Percentiles rank a stretch among this genome's conserved stretches.
phyloP scores from a whole-genome alignment of 1,284 basidiomycete species.

The Mrakiaceae sp. region DNA sequence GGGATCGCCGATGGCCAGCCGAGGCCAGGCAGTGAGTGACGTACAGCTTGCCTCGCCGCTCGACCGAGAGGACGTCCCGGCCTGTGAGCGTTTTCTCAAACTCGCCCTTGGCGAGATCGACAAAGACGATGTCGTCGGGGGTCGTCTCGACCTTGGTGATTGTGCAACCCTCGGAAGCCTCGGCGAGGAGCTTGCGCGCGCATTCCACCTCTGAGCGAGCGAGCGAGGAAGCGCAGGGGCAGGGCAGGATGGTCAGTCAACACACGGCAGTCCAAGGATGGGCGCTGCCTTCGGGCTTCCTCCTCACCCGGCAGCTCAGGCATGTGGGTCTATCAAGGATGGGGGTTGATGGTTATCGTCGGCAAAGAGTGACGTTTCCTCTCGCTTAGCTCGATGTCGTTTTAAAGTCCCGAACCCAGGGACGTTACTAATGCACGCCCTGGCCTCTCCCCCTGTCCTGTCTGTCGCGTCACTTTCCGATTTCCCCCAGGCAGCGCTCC shows the following conservation, averaged over 20 bases:
- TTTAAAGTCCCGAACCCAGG: no score
- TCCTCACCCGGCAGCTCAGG: conserved; percentile 52
- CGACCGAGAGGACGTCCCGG: conserved; percentile 48
- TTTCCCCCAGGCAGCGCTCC: no score
- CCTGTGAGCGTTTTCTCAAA: conserved; percentile 55
- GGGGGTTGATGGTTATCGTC: no score
- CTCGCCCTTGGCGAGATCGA: conserved; percentile 46
- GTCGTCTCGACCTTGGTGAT: conserved; percentile 50
- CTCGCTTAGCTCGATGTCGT: no score
- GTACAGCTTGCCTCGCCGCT: conserved; percentile 59
- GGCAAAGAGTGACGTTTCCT: no score
- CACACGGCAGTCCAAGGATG: no score
- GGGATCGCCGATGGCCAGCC: neutral
- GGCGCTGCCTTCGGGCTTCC: neutral
- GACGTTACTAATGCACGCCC: no score
- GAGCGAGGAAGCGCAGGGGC: neutral
- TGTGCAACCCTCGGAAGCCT: conserved; percentile 46
- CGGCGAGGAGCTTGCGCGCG: conserved; percentile 49
- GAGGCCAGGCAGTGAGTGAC: conserved; percentile 9
- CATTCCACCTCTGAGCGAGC: conserved; percentile 53
- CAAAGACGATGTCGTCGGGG: conserved; percentile 60
- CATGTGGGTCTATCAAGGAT: conserved; percentile 33
- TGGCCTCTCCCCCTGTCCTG: no score
- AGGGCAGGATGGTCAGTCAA: neutral
- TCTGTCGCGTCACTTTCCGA: no score